Evolutionary conservation across 768 basidiomycete genomes (phyloP), one percentile per base, ranked within the genome.

Genomic region (Lentinus brumalis): DNA sequence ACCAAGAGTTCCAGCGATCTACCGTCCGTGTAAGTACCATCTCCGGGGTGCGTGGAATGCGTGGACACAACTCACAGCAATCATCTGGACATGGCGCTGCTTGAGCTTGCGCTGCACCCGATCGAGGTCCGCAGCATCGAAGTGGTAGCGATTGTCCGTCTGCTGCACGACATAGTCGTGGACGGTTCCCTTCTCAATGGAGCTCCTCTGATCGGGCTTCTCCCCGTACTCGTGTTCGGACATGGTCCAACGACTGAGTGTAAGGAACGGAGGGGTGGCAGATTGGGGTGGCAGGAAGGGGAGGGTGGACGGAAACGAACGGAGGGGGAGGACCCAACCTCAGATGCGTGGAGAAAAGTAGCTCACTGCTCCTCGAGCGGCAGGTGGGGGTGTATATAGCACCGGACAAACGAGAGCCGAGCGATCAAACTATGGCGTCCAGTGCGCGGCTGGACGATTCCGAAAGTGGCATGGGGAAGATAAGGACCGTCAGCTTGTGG

Each of bases 31-130:
- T 55, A 29, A 44, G 52, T 29, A 53, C 15, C 39, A 51, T 12
- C 4, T 41, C n/a, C 35, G 40, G 14, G 21, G 21, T 26, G 21
- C 21, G 21, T 26, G 21, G 40, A 32, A 53, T 15, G 45, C 16
- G 46, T 31, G 21, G 21, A 26, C 21, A 26, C 21, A 26, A 56
- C 83, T 72, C 64, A 88, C 87, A 61, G 87, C 87, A 73, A 88
- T 88, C 89, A 91, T 91, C 70, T 91, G 89, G 14, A 89, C 85
- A 83, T 91, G 89, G 32, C 89, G 84, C 73, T 90, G 88, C 74
- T 89, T 85, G 40, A 91, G 80, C 40, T 83, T 82, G 31, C 89
- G 82, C 67, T 91, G 89, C 5, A 92, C 88, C 32, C 78, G 79
- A 68, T 91, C 90, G 51, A 86, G 75, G 69, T 88, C 86, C 56